Evolutionary conservation across 495 filamentous ascomycete genomes (phyloP), one percentile per base, ranked within the genome.

Genomic region (Cercophora scortea): DNA sequence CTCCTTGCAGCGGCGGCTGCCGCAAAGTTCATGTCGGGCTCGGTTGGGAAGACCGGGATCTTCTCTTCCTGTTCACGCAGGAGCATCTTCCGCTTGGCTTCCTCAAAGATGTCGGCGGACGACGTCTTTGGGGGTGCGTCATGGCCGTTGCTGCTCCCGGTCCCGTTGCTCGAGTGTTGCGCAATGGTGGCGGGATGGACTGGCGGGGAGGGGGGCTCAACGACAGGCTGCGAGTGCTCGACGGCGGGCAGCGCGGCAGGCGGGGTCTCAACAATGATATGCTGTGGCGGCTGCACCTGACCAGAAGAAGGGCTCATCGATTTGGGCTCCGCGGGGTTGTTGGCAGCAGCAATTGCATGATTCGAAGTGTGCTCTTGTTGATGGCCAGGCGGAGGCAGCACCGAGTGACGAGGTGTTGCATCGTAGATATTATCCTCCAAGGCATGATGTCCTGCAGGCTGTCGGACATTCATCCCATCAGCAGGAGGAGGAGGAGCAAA

Each of bases 11-110:
- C 57, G 0, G 57, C 48, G 8, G 62, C 63, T 4, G 59, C 57
- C 0, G 59, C 62, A 8, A 61, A 46, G 33, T 68, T 61, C 12
- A 59, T 32, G 17, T 59, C 55, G 11, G 56, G 45, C 42, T 61
- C 61, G 12, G 48, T 51, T 17, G 59, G 51, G 19, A 60, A 60
- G n/a, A 73, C 70, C 9, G 71, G 66, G 10, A 78, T 80, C 67
- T 78, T 80, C 64, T 80, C 74, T 54, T 79, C 73, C 55, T 74
- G 64, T 16, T 67, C 48, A 32, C 60, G 47, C 16, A 66, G 55
- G 16, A 62, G 45, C 41, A 56, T 52, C 54, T 65, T 53, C 13
- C 60, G 58, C 60, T 64, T 68, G 32, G 61, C 60, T 42, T 63
- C 53, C 52, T 71, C 66, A 44, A 67, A 64, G 42, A 68, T 64